Evolutionary conservation across 2,329 filamentous ascomycete species (phyloP).

Genomic region (Penicillium sp.): DNA sequence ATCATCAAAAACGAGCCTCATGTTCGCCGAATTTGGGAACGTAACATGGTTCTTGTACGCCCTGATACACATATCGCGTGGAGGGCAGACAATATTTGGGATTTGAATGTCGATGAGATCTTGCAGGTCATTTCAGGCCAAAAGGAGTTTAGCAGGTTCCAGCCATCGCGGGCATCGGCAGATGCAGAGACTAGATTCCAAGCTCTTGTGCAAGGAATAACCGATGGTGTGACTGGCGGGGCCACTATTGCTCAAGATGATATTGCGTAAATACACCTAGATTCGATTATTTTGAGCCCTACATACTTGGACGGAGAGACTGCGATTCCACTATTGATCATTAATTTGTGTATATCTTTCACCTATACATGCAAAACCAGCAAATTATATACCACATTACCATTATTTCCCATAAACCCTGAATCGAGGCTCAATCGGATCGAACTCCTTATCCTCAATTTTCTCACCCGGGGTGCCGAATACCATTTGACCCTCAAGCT

Average conservation of each 20-base stretch:
- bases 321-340: not conserved
- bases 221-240: not conserved
- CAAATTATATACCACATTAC: not conserved
- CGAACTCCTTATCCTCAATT: slow-evolving; percentile 1
- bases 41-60: slow-evolving; percentile 1
- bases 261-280: not conserved
- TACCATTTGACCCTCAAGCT: slow-evolving; percentile 1
- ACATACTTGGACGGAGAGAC: not conserved
- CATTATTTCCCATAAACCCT: slow-evolving; percentile 1
- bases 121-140: not conserved
- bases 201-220: slow-evolving; percentile 1
- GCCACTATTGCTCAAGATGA: slow-evolving; percentile 2
- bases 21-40: slow-evolving; percentile 3
- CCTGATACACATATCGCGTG: slow-evolving; percentile 1
- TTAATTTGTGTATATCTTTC: not conserved
- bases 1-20: not conserved
- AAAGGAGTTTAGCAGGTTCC: slow-evolving; percentile 3
- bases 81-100: slow-evolving; percentile 1
- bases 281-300: too few relatives aligned
- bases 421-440: not conserved
- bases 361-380: not conserved
- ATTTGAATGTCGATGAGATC: not conserved
- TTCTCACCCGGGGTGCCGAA: not conserved
- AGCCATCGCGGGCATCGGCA: not conserved
- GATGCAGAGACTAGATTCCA: not conserved